Evolutionary conservation across 176 grass and related monocot genomes (phyloP), one percentile per base, ranked within the genome.

Genomic region (barley (Hordeum vulgare)): DNA sequence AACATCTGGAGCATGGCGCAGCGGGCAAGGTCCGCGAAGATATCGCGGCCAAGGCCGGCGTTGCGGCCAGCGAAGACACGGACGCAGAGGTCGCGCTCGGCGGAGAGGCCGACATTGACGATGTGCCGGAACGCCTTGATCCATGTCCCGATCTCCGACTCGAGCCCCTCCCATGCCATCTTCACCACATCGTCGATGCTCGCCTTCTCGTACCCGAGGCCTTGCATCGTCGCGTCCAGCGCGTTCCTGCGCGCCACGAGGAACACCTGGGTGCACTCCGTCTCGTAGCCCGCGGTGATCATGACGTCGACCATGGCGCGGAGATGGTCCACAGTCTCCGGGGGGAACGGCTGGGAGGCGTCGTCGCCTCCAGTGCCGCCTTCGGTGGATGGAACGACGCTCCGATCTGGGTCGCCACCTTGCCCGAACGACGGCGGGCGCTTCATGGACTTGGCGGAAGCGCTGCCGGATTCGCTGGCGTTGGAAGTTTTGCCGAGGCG

Each of bases 221-320:
- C 83, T 73, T 80, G 84, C 85, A 96, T 64, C 69, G 74, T 47
- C 7, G 68, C 83, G 47, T 99, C 91, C 73, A 96, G 84, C 79
- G 91, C 85, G 21, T 99, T 94, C 33, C 86, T 88, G 8, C 96
- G 83, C 20, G 91, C 85, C 75, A 96, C 76, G 24, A 82, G 59
- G 83, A 96, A 96, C 70, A 89, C 81, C 86, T 94, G 68, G 58
- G 85, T 89, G 91, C 96, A 99, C 78, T 99, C 96, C 3, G 87
- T 92, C 51, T 44, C 82, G 83, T 94, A 99, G 8, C 93, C 96
- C 0, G 77, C 85, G 0, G 83, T 66, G 49, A 94, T 40, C 96
- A 99, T 94, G 8, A 47, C 27, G 2, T 83, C 72, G 5, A 81
- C 96, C 73, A 99, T 96, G 23, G 77, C 57, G 11, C 78, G 85